These are phyloP conservation scores for Ehretia macrophylla DNA, from an alignment of 257 asterid genomes.

Conservation along the genomic window DNA sequence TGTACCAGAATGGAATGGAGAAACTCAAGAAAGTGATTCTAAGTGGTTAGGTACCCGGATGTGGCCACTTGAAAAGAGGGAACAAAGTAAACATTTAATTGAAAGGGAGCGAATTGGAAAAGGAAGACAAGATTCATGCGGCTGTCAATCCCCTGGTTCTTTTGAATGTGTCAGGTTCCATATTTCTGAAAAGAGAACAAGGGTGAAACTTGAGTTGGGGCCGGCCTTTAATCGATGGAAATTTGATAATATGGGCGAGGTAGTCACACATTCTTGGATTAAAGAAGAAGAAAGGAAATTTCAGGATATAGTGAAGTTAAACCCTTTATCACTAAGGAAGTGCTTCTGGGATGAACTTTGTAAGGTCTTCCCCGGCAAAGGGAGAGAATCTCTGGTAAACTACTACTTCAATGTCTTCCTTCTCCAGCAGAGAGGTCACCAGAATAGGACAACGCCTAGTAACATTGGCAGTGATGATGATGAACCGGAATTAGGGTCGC, in stretches of 20 bases:
- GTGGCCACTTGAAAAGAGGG: conserved; percentile 36
- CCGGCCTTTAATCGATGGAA: conserved; percentile 31
- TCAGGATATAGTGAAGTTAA: conserved; percentile 22
- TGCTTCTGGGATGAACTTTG: conserved; percentile 36
- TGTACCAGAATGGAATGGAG: conserved; percentile 34
- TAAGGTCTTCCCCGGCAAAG: conserved; percentile 23
- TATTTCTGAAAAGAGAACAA: conserved; percentile 25
- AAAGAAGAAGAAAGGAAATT: conserved; percentile 31
- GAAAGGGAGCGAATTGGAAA: conserved; percentile 41
- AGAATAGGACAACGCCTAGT: conserved; percentile 7
- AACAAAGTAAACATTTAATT: conserved; percentile 25
- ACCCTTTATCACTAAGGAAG: conserved; percentile 18
- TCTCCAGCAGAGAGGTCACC: conserved; percentile 9
- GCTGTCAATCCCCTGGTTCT: conserved; percentile 37
- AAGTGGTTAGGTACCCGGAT: conserved; percentile 36
- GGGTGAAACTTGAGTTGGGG: conserved; percentile 34
- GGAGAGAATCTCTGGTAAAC: conserved; percentile 23
- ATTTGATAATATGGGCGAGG: conserved; percentile 31
- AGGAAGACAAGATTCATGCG: conserved; percentile 42
- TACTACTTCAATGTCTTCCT: conserved; percentile 20
- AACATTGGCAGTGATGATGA: conserved; percentile 17
- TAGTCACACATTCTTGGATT: conserved; percentile 30
- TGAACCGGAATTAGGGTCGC: conserved; percentile 35
- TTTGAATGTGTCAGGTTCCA: conserved; percentile 36
- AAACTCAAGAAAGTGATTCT: conserved; percentile 36